Conservation (phyloP, 1,139 yeast species). For the Ogataea hybrid region DNA sequence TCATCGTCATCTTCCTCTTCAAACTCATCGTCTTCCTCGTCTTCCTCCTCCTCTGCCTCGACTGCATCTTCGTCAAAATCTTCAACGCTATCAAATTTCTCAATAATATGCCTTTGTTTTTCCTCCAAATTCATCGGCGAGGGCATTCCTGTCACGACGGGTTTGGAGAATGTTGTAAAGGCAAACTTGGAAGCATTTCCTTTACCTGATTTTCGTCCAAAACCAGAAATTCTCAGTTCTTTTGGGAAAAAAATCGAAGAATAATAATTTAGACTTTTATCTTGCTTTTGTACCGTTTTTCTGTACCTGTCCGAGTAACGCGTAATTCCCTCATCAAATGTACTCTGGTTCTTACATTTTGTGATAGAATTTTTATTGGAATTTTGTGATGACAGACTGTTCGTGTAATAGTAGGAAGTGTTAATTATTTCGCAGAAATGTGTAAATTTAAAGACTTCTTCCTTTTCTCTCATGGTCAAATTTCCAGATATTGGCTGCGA, state of each 20-base stretch:
- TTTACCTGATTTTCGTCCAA: no score
- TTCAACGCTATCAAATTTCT: slow-evolving; percentile 59
- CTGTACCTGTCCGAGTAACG: no score
- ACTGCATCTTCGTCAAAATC: slow-evolving; percentile 41
- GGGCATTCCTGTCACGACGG: no score
- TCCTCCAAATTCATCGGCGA: slow-evolving; percentile 27
- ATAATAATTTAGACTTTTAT: no score
- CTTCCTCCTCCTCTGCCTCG: slow-evolving; percentile 63
- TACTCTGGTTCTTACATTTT: slow-evolving; percentile 26
- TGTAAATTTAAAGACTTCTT: slow-evolving; percentile 63
- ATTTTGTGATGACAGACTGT: slow-evolving; percentile 37
- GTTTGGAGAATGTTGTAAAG: no score
- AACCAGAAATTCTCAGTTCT: no score
- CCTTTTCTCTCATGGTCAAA: slow-evolving; percentile 51
- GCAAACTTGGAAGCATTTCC: no score
- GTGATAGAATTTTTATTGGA: background rate
- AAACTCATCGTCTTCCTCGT: slow-evolving; percentile 73
- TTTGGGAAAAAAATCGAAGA: no score
- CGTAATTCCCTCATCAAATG: slow-evolving; percentile 58
- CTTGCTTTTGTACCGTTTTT: slow-evolving; percentile 50
- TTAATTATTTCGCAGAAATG: slow-evolving; percentile 55
- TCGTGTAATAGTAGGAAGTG: slow-evolving; percentile 80
- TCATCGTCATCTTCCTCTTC: slow-evolving; percentile 77
- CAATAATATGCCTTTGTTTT: slow-evolving; percentile 48
- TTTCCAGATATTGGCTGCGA: slow-evolving; percentile 73